Percentiles rank a stretch among this genome's conserved stretches.
Conservation (phyloP, 441 rosid species). For the Gossypium davidsonii region DNA sequence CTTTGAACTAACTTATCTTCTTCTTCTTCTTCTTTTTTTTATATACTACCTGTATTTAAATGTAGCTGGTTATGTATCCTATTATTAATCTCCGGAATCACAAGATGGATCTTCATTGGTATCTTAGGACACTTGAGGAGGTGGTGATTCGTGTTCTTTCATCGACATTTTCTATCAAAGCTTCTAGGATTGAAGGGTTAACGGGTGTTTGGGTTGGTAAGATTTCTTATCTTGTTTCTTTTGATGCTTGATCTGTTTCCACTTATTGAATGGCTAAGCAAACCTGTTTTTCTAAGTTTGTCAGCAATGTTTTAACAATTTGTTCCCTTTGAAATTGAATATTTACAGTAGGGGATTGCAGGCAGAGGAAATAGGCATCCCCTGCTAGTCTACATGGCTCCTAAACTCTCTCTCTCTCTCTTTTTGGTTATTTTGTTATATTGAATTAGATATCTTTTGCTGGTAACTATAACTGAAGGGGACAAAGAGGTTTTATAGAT, state of each 20-base stretch:
- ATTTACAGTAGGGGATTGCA: not conserved
- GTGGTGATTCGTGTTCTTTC: constrained; percentile 66
- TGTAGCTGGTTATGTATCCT: constrained; percentile 84
- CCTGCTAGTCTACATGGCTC: not conserved
- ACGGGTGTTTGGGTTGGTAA: constrained; percentile 90
- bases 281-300: not conserved
- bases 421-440: not conserved
- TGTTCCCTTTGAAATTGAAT: not conserved
- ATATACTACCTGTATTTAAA: constrained; percentile 7
- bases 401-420: not conserved
- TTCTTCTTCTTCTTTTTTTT: not conserved
- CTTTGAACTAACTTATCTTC: constrained; percentile 17
- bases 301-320: not conserved
- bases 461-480: not conserved
- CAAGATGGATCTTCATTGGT: constrained; percentile 96
- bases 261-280: not conserved
- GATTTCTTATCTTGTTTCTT: constrained; percentile 12
- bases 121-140: constrained; percentile 82
- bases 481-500: not conserved
- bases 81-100: constrained; percentile 75
- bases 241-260: not conserved
- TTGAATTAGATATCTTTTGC: not conserved
- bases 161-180: constrained; percentile 56
- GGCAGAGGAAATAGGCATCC: not conserved
- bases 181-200: constrained; percentile 65